Evolutionary conservation across 345 rosid genomes (phyloP), one percentile per base, ranked within the genome.

Genomic region (Dovyalis caffra): DNA sequence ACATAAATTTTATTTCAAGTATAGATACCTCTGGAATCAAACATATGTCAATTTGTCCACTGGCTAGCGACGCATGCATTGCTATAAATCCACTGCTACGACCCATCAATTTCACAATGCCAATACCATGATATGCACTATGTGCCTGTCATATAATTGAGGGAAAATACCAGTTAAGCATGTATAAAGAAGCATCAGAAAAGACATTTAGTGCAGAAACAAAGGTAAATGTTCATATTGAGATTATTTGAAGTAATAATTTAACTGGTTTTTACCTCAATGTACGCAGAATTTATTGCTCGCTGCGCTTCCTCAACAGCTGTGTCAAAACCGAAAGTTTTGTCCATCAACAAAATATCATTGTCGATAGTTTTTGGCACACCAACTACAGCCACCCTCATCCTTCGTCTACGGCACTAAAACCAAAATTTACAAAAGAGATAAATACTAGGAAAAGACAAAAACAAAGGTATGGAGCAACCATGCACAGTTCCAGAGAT

Each of bases 221-320:
- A 73, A 64, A 40, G 61, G 38, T 4, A 57, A 61, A 43, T 43
- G 18, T 12, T 12, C 47, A 43, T 5, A 12, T 43, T 43, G 47
- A 15, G 16, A 43, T 43, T 43, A 43, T 43, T 40, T 43, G 18
- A 43, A 45, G 15, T 6, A 40, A 18, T 3, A 69, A 68, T 37
- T 64, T 71, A 75, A n/a, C 28, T 5, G 8, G 65, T 66, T 40
- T 57, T 66, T 78, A 95, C 99, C 98, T 95, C 98, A 75, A 95
- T 95, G 82, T 95, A 95, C 5, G 99, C 97, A 73, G 98, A 95
- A 87, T 93, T 93, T 69, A 93, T 93, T 34, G 99, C 99, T 51
- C 99, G 88, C 51, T 93, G 99, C 31, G 99, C 98, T 81, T 91
- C 99, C 86, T 95, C 98, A 80, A 95, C 98, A 43, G 98, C 99